phyloP scores from a whole-genome alignment of 371 early-diverging fungal species.

The Syncephalastrum contaminatum region DNA sequence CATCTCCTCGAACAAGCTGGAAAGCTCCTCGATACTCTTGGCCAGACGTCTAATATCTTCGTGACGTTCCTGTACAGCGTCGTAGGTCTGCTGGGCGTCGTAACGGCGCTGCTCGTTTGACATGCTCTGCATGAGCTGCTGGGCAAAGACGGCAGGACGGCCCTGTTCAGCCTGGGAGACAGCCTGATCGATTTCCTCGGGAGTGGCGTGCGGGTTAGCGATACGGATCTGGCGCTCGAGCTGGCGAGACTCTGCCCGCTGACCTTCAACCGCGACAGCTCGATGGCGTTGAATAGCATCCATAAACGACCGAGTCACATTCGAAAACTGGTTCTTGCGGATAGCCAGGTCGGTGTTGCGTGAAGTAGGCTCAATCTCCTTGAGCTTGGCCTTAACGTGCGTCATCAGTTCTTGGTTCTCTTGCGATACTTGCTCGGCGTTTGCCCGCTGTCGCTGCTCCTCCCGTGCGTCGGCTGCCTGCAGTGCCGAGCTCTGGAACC shows the following conservation, averaged over 20 bases:
- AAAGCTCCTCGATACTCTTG: constrained; percentile 44
- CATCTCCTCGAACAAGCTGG: constrained; percentile 47
- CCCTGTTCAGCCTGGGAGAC: constrained; percentile 45
- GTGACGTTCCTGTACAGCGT: constrained; percentile 52
- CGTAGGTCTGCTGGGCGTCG: constrained; percentile 40
- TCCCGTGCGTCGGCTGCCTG: constrained; percentile 44
- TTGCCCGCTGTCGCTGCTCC: constrained; percentile 21
- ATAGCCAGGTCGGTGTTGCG: constrained; percentile 44
- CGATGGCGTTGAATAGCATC: constrained; percentile 45
- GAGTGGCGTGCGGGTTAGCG: constrained; percentile 47
- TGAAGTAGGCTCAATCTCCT: constrained; percentile 44
- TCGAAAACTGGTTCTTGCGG: constrained; percentile 46
- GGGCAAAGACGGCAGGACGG: constrained; percentile 43
- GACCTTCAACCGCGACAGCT: constrained; percentile 40
- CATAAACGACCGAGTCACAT: constrained; percentile 44
- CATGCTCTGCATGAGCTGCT: constrained; percentile 43
- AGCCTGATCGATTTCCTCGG: constrained; percentile 45
- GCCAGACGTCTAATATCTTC: constrained; percentile 48
- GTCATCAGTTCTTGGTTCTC: constrained; percentile 42
- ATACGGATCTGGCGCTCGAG: constrained; percentile 50
- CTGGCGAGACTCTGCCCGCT: constrained; percentile 40
- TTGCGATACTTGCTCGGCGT: constrained; percentile 25
- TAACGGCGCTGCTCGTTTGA: constrained; percentile 38
- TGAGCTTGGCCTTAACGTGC: constrained; percentile 42
- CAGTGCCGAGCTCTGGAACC: constrained; percentile 33